These are phyloP conservation scores for Annulohypoxylon moriforme DNA, from an alignment of 495 filamentous ascomycete genomes.

Conservation along the genomic window DNA sequence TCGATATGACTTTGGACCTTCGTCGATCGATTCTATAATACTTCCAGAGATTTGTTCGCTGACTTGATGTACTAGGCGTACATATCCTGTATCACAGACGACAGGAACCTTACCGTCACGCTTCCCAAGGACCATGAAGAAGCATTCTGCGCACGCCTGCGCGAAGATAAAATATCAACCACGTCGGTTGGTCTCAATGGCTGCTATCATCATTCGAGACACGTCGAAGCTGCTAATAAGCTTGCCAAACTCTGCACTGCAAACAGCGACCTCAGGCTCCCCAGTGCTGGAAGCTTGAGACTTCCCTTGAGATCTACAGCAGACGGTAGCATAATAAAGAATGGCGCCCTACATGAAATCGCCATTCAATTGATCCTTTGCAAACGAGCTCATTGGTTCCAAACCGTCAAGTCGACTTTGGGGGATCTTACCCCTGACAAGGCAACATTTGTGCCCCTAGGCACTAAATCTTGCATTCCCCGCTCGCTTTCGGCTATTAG, in stretches of 20 bases:
- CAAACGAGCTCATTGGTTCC: conserved; percentile 17
- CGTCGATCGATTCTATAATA: too few species aligned
- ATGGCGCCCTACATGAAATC: conserved; percentile 1
- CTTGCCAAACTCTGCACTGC: neutral
- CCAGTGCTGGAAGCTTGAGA: neutral
- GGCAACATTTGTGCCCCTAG: neutral
- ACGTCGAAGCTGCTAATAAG: neutral
- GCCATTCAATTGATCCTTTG: conserved; percentile 4
- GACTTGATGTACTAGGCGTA: neutral
- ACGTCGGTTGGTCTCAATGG: neutral
- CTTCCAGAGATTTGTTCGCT: neutral
- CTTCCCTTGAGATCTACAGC: conserved; percentile 5
- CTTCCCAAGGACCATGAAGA: neutral
- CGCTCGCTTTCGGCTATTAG: neutral
- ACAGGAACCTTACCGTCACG: neutral
- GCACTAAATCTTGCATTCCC: conserved; percentile 3
- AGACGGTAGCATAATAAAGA: neutral
- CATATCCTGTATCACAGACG: conserved; percentile 6
- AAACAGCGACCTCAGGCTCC: neutral
- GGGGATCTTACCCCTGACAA: neutral
- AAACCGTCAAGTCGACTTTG: conserved; percentile 3
- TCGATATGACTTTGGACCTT: too few species aligned
- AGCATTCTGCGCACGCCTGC: conserved; percentile 2
- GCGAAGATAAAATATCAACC: conserved; percentile 7
- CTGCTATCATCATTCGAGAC: conserved; percentile 5